Conservation (phyloP, 352 stramenopile species). For the Phytophthora capsici region DNA sequence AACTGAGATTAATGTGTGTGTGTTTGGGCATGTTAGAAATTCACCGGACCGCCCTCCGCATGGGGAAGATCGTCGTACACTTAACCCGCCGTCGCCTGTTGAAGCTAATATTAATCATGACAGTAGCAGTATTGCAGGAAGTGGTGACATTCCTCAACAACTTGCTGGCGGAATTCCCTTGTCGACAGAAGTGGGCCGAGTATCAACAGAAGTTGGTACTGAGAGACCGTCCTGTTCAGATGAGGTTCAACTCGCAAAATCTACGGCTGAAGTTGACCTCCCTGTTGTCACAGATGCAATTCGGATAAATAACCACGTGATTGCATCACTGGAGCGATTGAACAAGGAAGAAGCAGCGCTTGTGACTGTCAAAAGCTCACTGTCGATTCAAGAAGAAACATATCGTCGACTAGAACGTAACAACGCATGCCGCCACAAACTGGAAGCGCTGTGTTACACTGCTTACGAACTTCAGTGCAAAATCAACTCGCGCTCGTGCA, state of each 20-base stretch:
- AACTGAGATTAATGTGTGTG: too few species aligned
- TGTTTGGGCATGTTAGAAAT: constrained; percentile 16
- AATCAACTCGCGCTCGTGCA: constrained; percentile 32
- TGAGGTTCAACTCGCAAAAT: background rate
- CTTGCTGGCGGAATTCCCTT: too few species aligned
- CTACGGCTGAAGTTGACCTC: background rate
- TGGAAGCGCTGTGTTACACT: constrained; percentile 36
- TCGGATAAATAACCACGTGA: constrained; percentile 42
- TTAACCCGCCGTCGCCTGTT: constrained; percentile 11
- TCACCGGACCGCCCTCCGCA: background rate
- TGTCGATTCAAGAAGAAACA: constrained; percentile 38
- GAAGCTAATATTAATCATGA: background rate
- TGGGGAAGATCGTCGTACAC: constrained; percentile 9
- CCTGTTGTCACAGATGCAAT: constrained; percentile 25
- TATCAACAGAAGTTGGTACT: background rate
- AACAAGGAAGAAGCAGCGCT: constrained; percentile 34
- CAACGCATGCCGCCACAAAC: constrained; percentile 21
- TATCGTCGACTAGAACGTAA: constrained; percentile 29
- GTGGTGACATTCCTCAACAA: background rate
- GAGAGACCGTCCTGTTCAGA: background rate
- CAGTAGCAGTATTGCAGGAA: background rate
- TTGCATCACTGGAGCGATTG: constrained; percentile 37
- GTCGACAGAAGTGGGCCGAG: background rate
- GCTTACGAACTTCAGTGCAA: constrained; percentile 46
- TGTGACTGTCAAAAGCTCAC: constrained; percentile 16